phyloP scores from a whole-genome alignment of 108 stramenopile species.

The Thalassiosira profunda region DNA sequence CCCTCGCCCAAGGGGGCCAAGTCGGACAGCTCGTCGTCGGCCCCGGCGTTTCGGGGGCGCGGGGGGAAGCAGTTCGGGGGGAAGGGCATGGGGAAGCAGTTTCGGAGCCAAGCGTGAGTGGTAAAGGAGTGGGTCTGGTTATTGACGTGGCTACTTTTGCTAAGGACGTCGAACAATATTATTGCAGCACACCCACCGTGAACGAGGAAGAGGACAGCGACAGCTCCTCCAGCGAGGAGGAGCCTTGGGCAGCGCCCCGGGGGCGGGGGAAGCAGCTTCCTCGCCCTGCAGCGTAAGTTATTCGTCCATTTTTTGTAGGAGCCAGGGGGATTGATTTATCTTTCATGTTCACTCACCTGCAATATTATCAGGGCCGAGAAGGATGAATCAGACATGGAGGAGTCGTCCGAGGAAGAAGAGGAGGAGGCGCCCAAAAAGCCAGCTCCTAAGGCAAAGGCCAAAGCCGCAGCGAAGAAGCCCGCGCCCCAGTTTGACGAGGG shows the following conservation, averaged over 20 bases:
- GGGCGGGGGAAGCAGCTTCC: slow-evolving; percentile 67
- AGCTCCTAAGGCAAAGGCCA: slow-evolving; percentile 46
- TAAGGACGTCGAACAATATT: no score
- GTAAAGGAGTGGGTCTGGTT: slow-evolving; percentile 1
- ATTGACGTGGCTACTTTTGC: not conserved
- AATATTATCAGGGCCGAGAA: slow-evolving; percentile 44
- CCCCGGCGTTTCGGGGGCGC: slow-evolving; percentile 46
- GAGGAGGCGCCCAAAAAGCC: slow-evolving; percentile 63
- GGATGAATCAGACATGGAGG: slow-evolving; percentile 38
- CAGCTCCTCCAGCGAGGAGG: slow-evolving; percentile 54
- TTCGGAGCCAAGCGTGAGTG: slow-evolving; percentile 26
- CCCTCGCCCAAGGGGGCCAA: slow-evolving; percentile 45
- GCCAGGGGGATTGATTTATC: no score
- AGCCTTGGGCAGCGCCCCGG: slow-evolving; percentile 34
- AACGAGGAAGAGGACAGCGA: slow-evolving; percentile 59
- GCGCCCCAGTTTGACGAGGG: slow-evolving; percentile 34
- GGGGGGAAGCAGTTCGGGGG: slow-evolving; percentile 69
- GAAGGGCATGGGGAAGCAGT: slow-evolving; percentile 30
- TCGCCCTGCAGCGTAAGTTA: slow-evolving; percentile 47
- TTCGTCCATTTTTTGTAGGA: no score
- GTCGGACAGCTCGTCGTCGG: slow-evolving; percentile 25
- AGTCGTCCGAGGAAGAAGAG: slow-evolving; percentile 47
- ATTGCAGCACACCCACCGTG: not conserved
- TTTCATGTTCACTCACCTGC: no score
- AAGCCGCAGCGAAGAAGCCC: slow-evolving; percentile 17